Conservation (phyloP, 371 early-diverging fungal genomes). For the Caulochytrium protostelioides region DNA sequence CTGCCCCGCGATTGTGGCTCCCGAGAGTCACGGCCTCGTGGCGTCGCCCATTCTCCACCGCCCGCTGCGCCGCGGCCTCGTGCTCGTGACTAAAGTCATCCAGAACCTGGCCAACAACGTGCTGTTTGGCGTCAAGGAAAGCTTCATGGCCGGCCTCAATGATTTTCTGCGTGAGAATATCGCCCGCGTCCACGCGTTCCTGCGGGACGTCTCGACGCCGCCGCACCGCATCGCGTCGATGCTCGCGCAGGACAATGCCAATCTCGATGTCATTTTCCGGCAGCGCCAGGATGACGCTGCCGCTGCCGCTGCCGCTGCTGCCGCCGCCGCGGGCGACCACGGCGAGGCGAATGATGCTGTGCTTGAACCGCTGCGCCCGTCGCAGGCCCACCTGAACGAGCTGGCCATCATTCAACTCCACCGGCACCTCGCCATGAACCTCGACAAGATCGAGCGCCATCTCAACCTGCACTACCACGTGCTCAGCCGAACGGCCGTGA, state of each 20-base stretch:
- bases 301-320: too few species aligned
- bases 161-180: slow-evolving; percentile 15
- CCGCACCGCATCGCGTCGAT: neutral
- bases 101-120: slow-evolving; percentile 88
- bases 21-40: slow-evolving; percentile 29
- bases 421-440: slow-evolving; percentile 12
- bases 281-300: too few species aligned
- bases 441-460: slow-evolving; percentile 14
- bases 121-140: slow-evolving; percentile 76
- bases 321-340: too few species aligned
- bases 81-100: slow-evolving; percentile 79
- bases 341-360: too few species aligned
- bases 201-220: slow-evolving; percentile 23
- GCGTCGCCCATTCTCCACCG: slow-evolving; percentile 15
- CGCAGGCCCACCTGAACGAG: slow-evolving; percentile 2
- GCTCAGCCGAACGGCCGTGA: too few species aligned
- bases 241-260: too few species aligned
- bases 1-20: slow-evolving; percentile 84
- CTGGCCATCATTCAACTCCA: slow-evolving; percentile 13
- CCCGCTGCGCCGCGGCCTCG: slow-evolving; percentile 58
- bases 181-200: slow-evolving; percentile 27
- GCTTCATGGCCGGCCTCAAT: slow-evolving; percentile 65
- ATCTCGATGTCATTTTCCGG: too few species aligned
- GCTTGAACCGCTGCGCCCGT: too few species aligned
- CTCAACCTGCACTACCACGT: too few species aligned